Base-by-base conservation (phyloP, 2,329 filamentous ascomycete species). In the Dichotomopilus funicola region DNA sequence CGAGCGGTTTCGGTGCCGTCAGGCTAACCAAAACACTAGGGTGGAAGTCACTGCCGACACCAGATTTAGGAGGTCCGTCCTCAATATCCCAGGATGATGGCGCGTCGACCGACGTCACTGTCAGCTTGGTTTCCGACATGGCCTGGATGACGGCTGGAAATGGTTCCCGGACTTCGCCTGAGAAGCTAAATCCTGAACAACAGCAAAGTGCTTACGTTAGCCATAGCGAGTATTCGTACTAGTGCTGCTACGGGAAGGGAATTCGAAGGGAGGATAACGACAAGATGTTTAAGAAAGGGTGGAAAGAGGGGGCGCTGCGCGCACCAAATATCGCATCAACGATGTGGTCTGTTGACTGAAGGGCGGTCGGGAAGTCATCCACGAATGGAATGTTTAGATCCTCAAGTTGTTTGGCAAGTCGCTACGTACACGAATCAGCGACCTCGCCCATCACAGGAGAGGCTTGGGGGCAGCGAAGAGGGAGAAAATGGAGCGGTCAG, bases 41-140 rank as follows among this genome's bases (percentile, higher is more conserved):
- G 74, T 88, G 85, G 67, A 95, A 97, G 4, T 78, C 83, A 65
- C 86, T 86, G 0, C 91, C 92, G 0, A 89, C 79, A 0, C 90
- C 92, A 1, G 84, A 81, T 51, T 77, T 73, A 9, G 91, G 91
- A 7, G 92, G 92, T 0, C 94, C 94, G 9, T 78, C 76, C 66
- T 96, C 89, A 55, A 99, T 95, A 70, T 94, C 85, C 94, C 94
- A 99, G 1, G 89, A 94, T 36, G 89, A 95, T 1, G 94, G 94
- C 6, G 89, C 91, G 72, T 99, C 94, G 27, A 99, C 89, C 2
- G 90, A 88, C 2, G 94, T 86, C 0, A 97, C 87, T 0, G 91
- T 88, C 6, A 94, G 66, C 33, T 79, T 79, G 5, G 88, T 87
- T 43, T 85, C 78, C 63, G 90, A 82, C 40, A 99, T 77, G 6